A percentile compares a stretch with the other conserved stretches of the same genome.
Conservation (phyloP, 768 basidiomycete species). For the Tulasnella sp. region DNA sequence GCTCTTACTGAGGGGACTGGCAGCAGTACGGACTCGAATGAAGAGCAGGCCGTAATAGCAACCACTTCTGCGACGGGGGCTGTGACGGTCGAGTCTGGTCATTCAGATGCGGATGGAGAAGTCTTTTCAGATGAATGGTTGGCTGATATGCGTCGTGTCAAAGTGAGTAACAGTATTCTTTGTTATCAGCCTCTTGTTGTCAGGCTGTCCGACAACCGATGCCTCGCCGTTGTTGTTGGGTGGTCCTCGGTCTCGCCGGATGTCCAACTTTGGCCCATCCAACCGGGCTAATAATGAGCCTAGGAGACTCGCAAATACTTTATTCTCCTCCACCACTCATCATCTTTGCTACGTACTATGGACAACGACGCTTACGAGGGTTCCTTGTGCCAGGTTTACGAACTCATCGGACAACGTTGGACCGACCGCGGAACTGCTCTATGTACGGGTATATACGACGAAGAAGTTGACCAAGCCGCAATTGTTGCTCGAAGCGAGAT, state of each 20-base stretch:
- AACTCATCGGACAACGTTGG: slow-evolving; percentile 88
- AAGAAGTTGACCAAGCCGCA: slow-evolving; percentile 69
- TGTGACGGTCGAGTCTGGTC: slow-evolving; percentile 7
- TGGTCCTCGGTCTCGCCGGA: not conserved
- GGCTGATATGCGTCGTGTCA: slow-evolving; percentile 31
- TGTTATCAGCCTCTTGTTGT: not conserved
- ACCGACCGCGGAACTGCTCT: slow-evolving; percentile 95
- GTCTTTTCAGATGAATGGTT: slow-evolving; percentile 27
- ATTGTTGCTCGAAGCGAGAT: slow-evolving; percentile 80
- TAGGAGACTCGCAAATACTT: not conserved
- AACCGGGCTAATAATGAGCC: not conserved
- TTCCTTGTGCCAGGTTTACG: slow-evolving; percentile 69
- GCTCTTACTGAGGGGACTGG: not conserved
- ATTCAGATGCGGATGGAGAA: slow-evolving; percentile 27
- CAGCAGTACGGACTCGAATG: not conserved
- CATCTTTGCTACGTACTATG: not conserved
- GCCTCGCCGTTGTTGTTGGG: not conserved
- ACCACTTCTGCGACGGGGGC: slow-evolving; percentile 4
- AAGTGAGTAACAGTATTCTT: slow-evolving; percentile 26
- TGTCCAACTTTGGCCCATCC: not conserved
- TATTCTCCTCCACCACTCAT: not conserved
- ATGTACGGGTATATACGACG: slow-evolving; percentile 83
- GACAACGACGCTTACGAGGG: not conserved
- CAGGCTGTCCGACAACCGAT: not conserved
- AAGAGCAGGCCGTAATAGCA: not conserved